These are phyloP conservation scores for Talaromyces verruculosus DNA, from an alignment of 2,329 filamentous ascomycete genomes.

Conservation along the genomic window DNA sequence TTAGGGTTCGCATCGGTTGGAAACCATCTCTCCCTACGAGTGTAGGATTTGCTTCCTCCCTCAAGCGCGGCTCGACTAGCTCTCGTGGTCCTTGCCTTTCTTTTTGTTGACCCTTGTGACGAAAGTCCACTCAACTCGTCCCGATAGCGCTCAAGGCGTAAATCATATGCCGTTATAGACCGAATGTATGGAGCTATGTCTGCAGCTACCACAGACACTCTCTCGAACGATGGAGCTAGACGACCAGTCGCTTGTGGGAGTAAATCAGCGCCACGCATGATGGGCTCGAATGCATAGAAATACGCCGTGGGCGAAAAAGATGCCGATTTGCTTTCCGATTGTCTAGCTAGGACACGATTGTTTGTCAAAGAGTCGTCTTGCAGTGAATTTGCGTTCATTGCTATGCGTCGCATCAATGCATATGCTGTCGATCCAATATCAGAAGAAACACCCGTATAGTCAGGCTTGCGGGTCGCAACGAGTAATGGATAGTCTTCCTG, in stretches of 20 bases:
- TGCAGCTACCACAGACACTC: slow-evolving; percentile 62
- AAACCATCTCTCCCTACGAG: slow-evolving; percentile 73
- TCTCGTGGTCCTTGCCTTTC: slow-evolving; percentile 68
- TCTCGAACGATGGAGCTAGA: slow-evolving; percentile 70
- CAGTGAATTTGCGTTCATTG: slow-evolving; percentile 21
- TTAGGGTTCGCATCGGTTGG: slow-evolving; percentile 58
- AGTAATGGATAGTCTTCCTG: slow-evolving; percentile 55
- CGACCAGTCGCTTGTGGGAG: slow-evolving; percentile 36
- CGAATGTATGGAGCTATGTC: slow-evolving; percentile 92
- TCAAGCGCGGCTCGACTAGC: slow-evolving; percentile 75
- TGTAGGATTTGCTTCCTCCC: slow-evolving; percentile 66
- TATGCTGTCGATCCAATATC: slow-evolving; percentile 36
- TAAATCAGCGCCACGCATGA: slow-evolving; percentile 45
- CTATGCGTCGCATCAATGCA: slow-evolving; percentile 31
- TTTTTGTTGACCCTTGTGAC: slow-evolving; percentile 57
- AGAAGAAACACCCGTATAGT: slow-evolving; percentile 45
- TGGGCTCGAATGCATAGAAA: slow-evolving; percentile 52
- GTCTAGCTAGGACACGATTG: slow-evolving; percentile 37
- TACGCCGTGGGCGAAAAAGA: slow-evolving; percentile 43
- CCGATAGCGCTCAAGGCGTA: slow-evolving; percentile 67
- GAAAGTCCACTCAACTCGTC: slow-evolving; percentile 62
- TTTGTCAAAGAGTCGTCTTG: slow-evolving; percentile 22
- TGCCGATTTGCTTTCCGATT: slow-evolving; percentile 23
- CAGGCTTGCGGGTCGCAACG: slow-evolving; percentile 50
- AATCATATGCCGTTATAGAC: slow-evolving; percentile 75